A percentile compares a stretch with the other conserved stretches of the same genome.
Evolutionary conservation across 2,329 filamentous ascomycete species (phyloP).

Genomic region (Zalaria sp.): DNA sequence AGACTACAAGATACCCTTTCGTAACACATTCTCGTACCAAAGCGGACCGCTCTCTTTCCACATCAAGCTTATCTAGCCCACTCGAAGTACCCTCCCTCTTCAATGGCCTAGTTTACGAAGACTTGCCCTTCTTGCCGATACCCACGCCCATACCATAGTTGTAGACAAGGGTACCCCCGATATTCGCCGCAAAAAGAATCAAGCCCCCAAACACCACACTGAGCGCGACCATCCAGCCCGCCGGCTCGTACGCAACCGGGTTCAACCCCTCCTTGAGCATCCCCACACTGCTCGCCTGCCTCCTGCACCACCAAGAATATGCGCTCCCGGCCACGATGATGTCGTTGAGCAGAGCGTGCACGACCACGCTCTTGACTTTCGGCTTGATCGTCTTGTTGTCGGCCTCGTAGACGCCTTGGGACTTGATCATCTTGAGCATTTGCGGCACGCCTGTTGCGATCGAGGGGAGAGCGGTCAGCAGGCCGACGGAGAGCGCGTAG

Average conservation of each 20-base stretch:
- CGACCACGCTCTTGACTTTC: conserved; percentile 26
- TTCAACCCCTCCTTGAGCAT: conserved; percentile 12
- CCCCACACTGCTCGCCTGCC: conserved; percentile 11
- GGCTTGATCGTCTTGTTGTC: conserved; percentile 21
- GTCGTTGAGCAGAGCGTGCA: conserved; percentile 30
- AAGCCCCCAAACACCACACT: conserved; percentile 21
- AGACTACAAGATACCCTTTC: too few species aligned
- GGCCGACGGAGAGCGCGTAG: conserved; percentile 28
- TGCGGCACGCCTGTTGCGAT: conserved; percentile 20
- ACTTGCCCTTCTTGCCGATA: too few species aligned
- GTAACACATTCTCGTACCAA: too few species aligned
- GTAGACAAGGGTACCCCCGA: conserved; percentile 31
- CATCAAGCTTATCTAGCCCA: too few species aligned
- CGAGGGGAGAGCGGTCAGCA: conserved; percentile 19
- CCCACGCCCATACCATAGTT: conserved; percentile 27
- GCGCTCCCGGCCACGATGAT: conserved; percentile 22
- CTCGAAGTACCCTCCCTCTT: too few species aligned
- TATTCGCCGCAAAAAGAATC: conserved; percentile 25
- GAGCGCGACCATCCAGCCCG: conserved; percentile 20
- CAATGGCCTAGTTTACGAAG: too few species aligned
- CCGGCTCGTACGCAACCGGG: conserved; percentile 20
- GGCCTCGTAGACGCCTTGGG: conserved; percentile 27
- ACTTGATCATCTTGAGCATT: conserved; percentile 26
- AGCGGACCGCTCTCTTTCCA: too few species aligned
- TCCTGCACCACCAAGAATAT: conserved; percentile 30